These are phyloP conservation scores for Paramecium caudatum DNA, from an alignment of 73 alveolate species.

Conservation along the genomic window DNA sequence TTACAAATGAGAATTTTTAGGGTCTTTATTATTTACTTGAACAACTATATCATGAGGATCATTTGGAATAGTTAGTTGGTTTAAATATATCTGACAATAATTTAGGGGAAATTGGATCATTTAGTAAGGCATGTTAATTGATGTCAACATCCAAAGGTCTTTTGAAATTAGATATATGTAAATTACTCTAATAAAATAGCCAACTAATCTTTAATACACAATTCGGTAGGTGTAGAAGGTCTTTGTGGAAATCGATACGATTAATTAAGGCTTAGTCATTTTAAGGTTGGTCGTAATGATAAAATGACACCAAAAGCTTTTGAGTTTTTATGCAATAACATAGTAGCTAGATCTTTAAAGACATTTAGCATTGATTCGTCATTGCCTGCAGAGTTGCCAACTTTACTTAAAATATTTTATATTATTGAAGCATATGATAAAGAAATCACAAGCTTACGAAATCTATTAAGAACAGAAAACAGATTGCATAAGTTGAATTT, in stretches of 20 bases:
- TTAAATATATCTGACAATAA: neutral
- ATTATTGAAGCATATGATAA: neutral
- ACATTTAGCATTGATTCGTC: neutral
- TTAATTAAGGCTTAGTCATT: constrained; percentile 20
- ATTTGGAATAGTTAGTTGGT: constrained; percentile 42
- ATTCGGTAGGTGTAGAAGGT: neutral
- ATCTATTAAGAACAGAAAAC: neutral
- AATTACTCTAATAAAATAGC: neutral
- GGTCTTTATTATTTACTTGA: constrained; percentile 45
- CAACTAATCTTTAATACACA: neutral
- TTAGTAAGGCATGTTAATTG: neutral
- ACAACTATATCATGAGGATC: constrained; percentile 45
- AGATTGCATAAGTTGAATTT: neutral
- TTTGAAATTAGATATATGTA: neutral
- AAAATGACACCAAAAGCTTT: constrained; percentile 15
- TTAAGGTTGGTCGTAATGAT: neutral
- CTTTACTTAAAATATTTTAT: neutral
- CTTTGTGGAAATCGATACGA: constrained; percentile 54
- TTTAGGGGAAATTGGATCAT: constrained; percentile 8
- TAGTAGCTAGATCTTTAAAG: neutral
- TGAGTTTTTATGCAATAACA: neutral
- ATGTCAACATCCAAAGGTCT: constrained; percentile 41
- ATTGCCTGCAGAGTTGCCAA: constrained; percentile 21
- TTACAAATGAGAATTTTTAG: neutral
- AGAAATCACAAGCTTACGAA: neutral